phyloP scores from a whole-genome alignment of 2,329 filamentous ascomycete genomes.

The Colletotrichum sp. region DNA sequence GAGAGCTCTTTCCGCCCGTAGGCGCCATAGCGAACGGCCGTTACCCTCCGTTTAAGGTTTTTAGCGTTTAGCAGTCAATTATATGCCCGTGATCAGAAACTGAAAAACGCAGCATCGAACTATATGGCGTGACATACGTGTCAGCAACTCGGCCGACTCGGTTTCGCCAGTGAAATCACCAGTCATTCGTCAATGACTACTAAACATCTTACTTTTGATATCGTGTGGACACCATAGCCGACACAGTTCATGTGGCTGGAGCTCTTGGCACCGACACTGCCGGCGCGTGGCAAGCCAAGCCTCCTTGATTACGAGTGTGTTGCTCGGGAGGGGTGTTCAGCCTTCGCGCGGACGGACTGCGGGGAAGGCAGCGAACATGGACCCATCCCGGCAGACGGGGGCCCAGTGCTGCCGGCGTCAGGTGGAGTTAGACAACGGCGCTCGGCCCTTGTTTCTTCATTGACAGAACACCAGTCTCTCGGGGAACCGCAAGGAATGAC shows the following conservation, averaged over 20 bases:
- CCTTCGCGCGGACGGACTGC: neutral
- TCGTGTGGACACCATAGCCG: neutral
- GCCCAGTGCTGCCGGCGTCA: conserved; percentile 1
- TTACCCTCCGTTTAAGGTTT: conserved; percentile 4
- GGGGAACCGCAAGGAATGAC: neutral
- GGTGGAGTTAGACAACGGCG: neutral
- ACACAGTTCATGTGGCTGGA: neutral
- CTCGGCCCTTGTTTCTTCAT: conserved; percentile 3
- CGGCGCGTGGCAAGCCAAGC: neutral
- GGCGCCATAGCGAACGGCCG: conserved; percentile 1
- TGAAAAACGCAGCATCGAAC: neutral
- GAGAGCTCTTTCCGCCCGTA: neutral
- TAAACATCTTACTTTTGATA: neutral
- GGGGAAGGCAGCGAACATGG: conserved; percentile 2
- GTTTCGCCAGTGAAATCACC: neutral
- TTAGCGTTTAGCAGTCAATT: neutral
- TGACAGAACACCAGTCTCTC: neutral
- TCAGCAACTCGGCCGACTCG: neutral
- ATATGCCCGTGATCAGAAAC: conserved; percentile 14
- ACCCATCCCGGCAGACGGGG: conserved; percentile 1
- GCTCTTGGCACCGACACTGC: neutral
- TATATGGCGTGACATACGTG: neutral
- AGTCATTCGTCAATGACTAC: neutral
- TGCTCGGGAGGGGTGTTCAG: neutral
- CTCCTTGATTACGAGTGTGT: neutral